Conservation (phyloP, 1,139 yeast species). For the Entelexis sorbosivorans region DNA sequence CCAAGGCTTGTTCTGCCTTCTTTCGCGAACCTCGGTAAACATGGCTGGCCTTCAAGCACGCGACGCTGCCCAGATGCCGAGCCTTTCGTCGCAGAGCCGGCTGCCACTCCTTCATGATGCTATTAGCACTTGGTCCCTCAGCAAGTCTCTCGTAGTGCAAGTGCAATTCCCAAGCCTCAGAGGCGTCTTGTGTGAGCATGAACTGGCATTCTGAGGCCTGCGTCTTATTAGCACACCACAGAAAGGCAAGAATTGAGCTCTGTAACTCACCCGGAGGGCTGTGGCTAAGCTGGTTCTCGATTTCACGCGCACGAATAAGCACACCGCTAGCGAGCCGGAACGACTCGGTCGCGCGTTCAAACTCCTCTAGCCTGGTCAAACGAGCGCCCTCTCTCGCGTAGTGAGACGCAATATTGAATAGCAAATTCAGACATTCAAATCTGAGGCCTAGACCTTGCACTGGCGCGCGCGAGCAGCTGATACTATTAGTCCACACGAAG, state of each 20-base stretch:
- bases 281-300: constrained; percentile 25
- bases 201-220: constrained; percentile 40
- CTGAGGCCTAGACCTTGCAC: constrained; percentile 17
- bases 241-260: constrained; percentile 35
- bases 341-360: not conserved
- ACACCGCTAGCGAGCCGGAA: constrained; percentile 64
- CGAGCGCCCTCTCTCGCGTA: constrained; percentile 37
- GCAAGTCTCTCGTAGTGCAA: not conserved
- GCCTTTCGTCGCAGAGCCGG: not conserved
- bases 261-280: constrained; percentile 39
- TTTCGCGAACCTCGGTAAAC: not conserved
- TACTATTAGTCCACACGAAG: constrained; percentile 63
- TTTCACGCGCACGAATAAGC: constrained; percentile 37
- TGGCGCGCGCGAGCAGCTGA: constrained; percentile 45
- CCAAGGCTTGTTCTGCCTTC: not conserved
- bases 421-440: constrained; percentile 51
- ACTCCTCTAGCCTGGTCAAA: constrained; percentile 23
- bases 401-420: constrained; percentile 59
- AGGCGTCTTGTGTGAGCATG: not conserved
- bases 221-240: constrained; percentile 50
- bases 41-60: not conserved
- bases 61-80: not conserved
- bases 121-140: not conserved
- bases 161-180: not conserved
- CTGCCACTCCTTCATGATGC: not conserved